phyloP scores from a whole-genome alignment of 2,329 filamentous ascomycete species.

The Ceratocystis colombiana region DNA sequence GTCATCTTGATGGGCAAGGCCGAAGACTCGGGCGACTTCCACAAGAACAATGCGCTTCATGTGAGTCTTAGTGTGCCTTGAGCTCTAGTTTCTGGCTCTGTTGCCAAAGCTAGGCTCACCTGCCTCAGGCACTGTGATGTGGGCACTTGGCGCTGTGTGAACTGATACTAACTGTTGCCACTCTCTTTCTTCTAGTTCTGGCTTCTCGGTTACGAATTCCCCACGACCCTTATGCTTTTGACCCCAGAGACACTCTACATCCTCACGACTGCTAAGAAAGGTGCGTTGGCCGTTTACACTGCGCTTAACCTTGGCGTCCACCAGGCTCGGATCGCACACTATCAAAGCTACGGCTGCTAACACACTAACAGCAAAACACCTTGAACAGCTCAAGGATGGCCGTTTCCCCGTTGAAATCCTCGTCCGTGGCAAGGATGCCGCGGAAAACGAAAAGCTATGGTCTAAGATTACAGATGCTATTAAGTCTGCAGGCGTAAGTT shows the following conservation, averaged over 20 bases:
- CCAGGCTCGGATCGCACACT: background rate
- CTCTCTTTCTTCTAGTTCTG: constrained; percentile 60
- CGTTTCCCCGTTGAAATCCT: constrained; percentile 88
- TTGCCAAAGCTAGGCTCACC: background rate
- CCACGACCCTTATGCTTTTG: constrained; percentile 86
- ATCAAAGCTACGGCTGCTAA: constrained; percentile 2
- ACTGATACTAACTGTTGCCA: background rate
- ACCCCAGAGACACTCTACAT: constrained; percentile 82
- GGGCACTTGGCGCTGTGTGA: too few species aligned
- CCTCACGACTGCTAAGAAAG: constrained; percentile 95
- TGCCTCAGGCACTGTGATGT: too few species aligned
- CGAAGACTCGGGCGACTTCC: constrained; percentile 73
- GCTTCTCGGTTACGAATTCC: constrained; percentile 97
- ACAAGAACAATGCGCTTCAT: constrained; percentile 95
- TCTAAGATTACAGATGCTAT: constrained; percentile 74
- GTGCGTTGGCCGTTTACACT: constrained; percentile 39
- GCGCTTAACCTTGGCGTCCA: background rate
- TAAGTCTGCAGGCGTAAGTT: constrained; percentile 71
- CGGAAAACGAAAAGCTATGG: constrained; percentile 85
- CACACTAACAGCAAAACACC: constrained; percentile 61
- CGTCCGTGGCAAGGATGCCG: constrained; percentile 81
- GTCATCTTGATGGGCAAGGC: constrained; percentile 91
- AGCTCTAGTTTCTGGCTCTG: background rate
- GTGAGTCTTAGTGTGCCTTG: constrained; percentile 41
- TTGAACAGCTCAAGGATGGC: constrained; percentile 83